A percentile compares a stretch with the other conserved stretches of the same genome.
phyloP scores from a whole-genome alignment of 306 rosid genomes.

The Geum urbanum region DNA sequence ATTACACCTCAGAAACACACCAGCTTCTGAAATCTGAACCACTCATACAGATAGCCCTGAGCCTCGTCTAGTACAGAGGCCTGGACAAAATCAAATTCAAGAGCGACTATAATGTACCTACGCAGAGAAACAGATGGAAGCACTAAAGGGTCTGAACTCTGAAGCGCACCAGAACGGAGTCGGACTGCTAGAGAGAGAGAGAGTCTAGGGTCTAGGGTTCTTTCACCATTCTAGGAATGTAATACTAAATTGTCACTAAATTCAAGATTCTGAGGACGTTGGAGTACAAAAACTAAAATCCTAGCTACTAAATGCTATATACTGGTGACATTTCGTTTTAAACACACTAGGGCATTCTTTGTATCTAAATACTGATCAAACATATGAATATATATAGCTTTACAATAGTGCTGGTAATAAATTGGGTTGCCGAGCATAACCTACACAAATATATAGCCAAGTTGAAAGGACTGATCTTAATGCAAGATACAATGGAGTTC shows the following conservation, averaged over 20 bases:
- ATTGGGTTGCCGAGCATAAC: background rate
- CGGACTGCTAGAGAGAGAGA: background rate
- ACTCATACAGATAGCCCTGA: background rate
- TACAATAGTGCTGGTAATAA: background rate
- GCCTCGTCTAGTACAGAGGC: background rate
- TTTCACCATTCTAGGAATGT: background rate
- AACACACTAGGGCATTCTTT: too few species aligned
- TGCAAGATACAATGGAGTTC: conserved; percentile 16
- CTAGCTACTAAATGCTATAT: background rate
- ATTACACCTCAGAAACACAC: background rate
- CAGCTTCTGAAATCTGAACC: background rate
- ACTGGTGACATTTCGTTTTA: too few species aligned
- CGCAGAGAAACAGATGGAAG: background rate
- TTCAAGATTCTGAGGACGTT: background rate
- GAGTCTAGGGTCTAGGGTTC: background rate
- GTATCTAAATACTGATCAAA: too few species aligned
- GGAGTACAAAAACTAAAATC: too few species aligned
- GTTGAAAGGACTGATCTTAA: background rate
- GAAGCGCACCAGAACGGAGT: background rate
- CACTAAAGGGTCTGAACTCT: background rate
- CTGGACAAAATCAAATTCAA: background rate
- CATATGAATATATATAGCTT: too few species aligned
- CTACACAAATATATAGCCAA: background rate
- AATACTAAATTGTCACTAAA: background rate
- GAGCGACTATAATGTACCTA: background rate